phyloP scores from a whole-genome alignment of 192 early-diverging fungal genomes.

The Thamnidium elegans region DNA sequence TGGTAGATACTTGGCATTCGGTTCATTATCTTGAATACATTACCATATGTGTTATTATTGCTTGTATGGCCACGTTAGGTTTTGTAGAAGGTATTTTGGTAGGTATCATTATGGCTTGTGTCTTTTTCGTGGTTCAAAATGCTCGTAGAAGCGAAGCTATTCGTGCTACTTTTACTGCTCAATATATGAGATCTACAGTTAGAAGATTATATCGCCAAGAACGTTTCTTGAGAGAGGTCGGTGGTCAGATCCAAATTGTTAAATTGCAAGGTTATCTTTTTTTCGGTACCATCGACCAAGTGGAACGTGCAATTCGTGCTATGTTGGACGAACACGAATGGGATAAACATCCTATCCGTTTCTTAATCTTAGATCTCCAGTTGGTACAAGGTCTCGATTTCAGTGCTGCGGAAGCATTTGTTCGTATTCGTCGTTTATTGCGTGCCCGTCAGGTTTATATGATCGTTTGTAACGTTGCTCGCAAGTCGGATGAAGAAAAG shows the following conservation, averaged over 20 bases:
- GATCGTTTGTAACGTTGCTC: conserved; percentile 74
- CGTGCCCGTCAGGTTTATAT: conserved; percentile 69
- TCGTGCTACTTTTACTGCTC: conserved; percentile 64
- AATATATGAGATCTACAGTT: conserved; percentile 79
- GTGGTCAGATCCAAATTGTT: conserved; percentile 82
- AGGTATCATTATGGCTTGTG: conserved; percentile 88
- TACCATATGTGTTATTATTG: conserved; percentile 83
- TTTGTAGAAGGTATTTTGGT: conserved; percentile 97
- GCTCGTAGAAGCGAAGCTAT: conserved; percentile 58
- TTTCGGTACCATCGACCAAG: conserved; percentile 90
- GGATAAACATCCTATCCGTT: conserved; percentile 74
- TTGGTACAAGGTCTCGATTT: conserved; percentile 88
- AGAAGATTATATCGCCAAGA: conserved; percentile 87
- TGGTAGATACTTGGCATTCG: conserved; percentile 81
- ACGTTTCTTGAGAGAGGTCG: conserved; percentile 78
- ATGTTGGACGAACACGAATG: conserved; percentile 62
- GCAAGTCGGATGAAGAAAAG: conserved; percentile 62
- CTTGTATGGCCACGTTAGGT: conserved; percentile 86
- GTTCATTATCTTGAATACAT: conserved; percentile 88
- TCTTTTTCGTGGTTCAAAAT: conserved; percentile 90
- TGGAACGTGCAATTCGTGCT: conserved; percentile 68
- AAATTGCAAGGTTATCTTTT: conserved; percentile 95
- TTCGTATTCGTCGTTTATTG: conserved; percentile 76
- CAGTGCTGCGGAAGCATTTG: conserved; percentile 87
- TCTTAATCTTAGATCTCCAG: conserved; percentile 85